A percentile compares a stretch with the other conserved stretches of the same genome.
Evolutionary conservation across 257 asterid species (phyloP).

Genomic region (Parsonsia alboflavescens): DNA sequence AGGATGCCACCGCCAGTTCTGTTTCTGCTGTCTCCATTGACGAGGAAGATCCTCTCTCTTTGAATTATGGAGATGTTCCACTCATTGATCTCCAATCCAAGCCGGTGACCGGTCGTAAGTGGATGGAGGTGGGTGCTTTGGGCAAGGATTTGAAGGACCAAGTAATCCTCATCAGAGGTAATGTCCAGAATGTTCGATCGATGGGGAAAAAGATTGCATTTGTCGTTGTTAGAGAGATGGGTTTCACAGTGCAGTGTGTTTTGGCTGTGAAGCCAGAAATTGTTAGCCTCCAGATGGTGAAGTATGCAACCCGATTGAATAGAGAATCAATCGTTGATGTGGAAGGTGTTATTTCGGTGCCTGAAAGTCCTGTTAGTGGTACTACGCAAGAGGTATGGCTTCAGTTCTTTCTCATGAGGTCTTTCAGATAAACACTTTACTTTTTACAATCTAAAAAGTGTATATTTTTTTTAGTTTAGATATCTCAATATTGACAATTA

Average conservation of each 20-base stretch:
- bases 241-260: conserved; percentile 82
- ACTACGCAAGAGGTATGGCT: conserved; percentile 71
- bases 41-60: conserved; percentile 46
- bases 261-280: conserved; percentile 51
- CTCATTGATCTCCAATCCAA: conserved; percentile 67
- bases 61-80: conserved; percentile 65
- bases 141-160: conserved; percentile 39
- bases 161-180: conserved; percentile 57
- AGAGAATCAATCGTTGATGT: conserved; percentile 67
- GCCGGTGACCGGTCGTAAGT: conserved; percentile 50
- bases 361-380: conserved; percentile 54
- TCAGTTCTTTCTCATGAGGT: no score
- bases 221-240: conserved; percentile 64
- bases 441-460: no score
- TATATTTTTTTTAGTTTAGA: no score
- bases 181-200: conserved; percentile 65
- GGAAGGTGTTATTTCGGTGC: conserved; percentile 70
- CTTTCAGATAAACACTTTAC: no score
- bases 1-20: conserved; percentile 48
- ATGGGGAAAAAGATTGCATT: conserved; percentile 78
- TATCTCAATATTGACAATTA: no score
- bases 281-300: conserved; percentile 78
- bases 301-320: conserved; percentile 61
- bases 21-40: conserved; percentile 39
- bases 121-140: conserved; percentile 62